These are phyloP conservation scores for Malassezia nana DNA, from an alignment of 1,284 basidiomycete genomes.

Conservation along the genomic window DNA sequence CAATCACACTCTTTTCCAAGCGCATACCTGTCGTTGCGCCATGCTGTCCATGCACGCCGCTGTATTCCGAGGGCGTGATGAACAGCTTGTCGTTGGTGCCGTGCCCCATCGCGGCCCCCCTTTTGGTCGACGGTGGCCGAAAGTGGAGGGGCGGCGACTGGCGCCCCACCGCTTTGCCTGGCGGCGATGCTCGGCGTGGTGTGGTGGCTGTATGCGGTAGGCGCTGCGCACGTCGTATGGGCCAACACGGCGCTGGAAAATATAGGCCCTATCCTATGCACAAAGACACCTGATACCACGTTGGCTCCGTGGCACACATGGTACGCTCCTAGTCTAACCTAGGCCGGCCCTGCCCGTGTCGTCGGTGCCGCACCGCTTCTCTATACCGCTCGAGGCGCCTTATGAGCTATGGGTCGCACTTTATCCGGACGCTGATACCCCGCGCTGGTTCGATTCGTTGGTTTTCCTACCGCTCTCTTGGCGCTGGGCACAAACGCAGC, in stretches of 20 bases:
- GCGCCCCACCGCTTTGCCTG: background rate
- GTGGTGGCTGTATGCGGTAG: background rate
- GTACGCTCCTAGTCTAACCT: conserved; percentile 2
- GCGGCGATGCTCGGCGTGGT: background rate
- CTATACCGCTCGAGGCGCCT: background rate
- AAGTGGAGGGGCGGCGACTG: background rate
- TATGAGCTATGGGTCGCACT: conserved; percentile 2
- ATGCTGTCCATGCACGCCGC: conserved; percentile 34
- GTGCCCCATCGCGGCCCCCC: conserved; percentile 34
- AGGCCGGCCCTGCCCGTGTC: conserved; percentile 4
- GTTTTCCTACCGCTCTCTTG: background rate
- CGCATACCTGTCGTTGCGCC: conserved; percentile 25
- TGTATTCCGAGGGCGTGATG: conserved; percentile 36
- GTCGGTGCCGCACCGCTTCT: conserved; percentile 1
- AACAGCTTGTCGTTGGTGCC: conserved; percentile 39
- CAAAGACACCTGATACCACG: background rate
- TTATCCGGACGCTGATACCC: background rate
- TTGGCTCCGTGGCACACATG: background rate
- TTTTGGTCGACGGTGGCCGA: background rate
- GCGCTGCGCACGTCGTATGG: background rate
- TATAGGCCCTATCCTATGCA: conserved; percentile 8
- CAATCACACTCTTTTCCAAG: conserved; percentile 52
- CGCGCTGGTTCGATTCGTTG: background rate
- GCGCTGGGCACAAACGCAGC: conserved; percentile 9
- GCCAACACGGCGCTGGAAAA: conserved; percentile 12